Evolutionary conservation across 1,139 yeast genomes (phyloP).

Genomic region (Pichia sp.): DNA sequence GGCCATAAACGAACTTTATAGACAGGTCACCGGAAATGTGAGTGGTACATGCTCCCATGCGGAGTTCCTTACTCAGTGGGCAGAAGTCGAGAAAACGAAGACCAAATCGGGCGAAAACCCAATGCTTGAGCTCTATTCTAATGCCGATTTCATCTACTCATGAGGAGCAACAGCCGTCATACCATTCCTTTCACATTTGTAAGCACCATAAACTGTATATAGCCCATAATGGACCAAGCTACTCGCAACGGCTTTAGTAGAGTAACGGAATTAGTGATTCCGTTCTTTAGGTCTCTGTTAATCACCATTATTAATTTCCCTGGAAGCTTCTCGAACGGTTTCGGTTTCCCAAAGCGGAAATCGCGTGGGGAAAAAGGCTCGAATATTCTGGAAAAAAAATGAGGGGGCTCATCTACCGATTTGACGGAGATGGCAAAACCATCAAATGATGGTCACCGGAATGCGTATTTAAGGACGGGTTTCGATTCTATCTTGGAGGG

Average conservation of each 20-base stretch:
- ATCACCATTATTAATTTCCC: not conserved
- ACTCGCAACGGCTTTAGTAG: not conserved
- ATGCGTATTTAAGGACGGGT: not conserved
- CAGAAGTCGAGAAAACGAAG: constrained; percentile 60
- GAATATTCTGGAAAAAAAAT: constrained; percentile 7
- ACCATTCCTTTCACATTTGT: not conserved
- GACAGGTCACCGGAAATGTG: constrained; percentile 58
- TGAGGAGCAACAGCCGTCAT: not conserved
- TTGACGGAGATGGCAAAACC: not conserved
- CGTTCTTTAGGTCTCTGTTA: not conserved
- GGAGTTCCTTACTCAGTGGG: constrained; percentile 68
- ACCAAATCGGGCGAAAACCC: constrained; percentile 82
- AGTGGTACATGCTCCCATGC: constrained; percentile 55
- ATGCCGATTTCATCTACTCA: constrained; percentile 65
- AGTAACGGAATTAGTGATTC: not conserved
- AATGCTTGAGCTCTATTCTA: constrained; percentile 73
- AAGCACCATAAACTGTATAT: not conserved
- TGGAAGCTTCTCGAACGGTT: constrained; percentile 7
- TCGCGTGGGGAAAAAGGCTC: not conserved
- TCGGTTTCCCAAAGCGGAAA: not conserved
- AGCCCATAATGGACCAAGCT: not conserved
- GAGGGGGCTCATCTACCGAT: not conserved
- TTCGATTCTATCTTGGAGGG: not conserved
- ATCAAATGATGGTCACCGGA: not conserved
- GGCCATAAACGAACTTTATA: constrained; percentile 57